Evolutionary conservation across 768 basidiomycete genomes (phyloP).

Genomic region (Termitomyces eurrhizus): DNA sequence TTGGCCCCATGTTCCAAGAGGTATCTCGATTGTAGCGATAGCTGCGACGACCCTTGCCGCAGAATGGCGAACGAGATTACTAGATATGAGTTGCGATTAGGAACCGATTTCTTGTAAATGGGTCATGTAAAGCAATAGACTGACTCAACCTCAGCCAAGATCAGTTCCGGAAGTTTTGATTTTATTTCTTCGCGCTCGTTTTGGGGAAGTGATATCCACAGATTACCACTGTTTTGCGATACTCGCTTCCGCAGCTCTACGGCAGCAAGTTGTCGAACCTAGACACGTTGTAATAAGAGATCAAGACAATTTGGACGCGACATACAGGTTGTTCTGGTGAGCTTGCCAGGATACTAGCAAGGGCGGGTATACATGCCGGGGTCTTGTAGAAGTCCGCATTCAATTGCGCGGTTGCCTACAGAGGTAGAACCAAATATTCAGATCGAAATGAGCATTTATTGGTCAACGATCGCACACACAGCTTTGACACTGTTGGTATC

Average conservation of each 20-base stretch:
- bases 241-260: slow-evolving; percentile 96
- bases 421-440: slow-evolving; percentile 2
- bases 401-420: slow-evolving; percentile 84
- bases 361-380: slow-evolving; percentile 84
- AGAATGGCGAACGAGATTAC: slow-evolving; percentile 89
- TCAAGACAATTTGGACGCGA: slow-evolving; percentile 16
- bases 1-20: slow-evolving; percentile 73
- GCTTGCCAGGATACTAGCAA: slow-evolving; percentile 81
- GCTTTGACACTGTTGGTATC: slow-evolving; percentile 89
- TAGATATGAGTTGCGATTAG: slow-evolving; percentile 29
- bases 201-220: slow-evolving; percentile 75
- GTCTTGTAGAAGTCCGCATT: slow-evolving; percentile 94
- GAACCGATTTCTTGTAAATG: slow-evolving; percentile 8
- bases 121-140: slow-evolving; percentile 19
- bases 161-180: slow-evolving; percentile 69
- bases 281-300: slow-evolving; percentile 7
- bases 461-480: slow-evolving; percentile 44
- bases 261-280: slow-evolving; percentile 97
- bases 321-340: slow-evolving; percentile 83
- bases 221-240: slow-evolving; percentile 66
- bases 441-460: background rate
- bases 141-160: slow-evolving; percentile 76
- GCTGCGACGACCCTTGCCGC: slow-evolving; percentile 90
- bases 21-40: slow-evolving; percentile 86
- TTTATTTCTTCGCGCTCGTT: slow-evolving; percentile 82